Base-by-base conservation (phyloP, 1,284 basidiomycete species). In the Chalciporus sp. region DNA sequence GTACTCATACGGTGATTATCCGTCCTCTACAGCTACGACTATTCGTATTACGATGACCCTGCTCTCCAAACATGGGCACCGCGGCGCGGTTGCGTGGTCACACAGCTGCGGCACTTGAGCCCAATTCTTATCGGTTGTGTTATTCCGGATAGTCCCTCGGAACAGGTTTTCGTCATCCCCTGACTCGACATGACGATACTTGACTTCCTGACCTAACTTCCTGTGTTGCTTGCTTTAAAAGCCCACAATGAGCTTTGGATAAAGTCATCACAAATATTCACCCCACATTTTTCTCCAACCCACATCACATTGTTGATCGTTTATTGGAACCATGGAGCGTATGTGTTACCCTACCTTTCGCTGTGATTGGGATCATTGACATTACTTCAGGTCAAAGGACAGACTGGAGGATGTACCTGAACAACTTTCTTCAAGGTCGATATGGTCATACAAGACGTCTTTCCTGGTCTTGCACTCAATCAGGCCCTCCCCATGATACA, bases 141-240 rank as follows among this genome's bases (percentile, higher is more conserved):
- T 48, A 19, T 17, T 47, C 47, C 46, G 45, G 49, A 42, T 33
- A 45, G 37, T 33, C 31, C 42, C n/a, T 49, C 49, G 42, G 46
- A 27, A 51, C 44, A 64, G 53, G 19, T 57, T 66, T 54, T 43
- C 27, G 42, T 66, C 9, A 68, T 58, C 42, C 41, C 20, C 51
- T 70, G 64, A 67, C 64, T 67, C 67, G 43, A 50, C 29, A 55
- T 67, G 67, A 68, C 61, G 23, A 7, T 37, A 26, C 41, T 42
- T 14, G 53, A 63, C 52, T 68, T 66, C 56, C 67, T 70, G 67
- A 23, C 23, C 23, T 23, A 23, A 23, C 52, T 68, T 66, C 56
- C 67, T 70, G 67, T 66, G 51, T 48, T 47, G 45, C 27, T 53
- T 19, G 33, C 44, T 61, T 67, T 68, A 66, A 69, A 70, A 68